Evolutionary conservation across 768 basidiomycete species (phyloP).

Genomic region (Tephrocybe sp.): DNA sequence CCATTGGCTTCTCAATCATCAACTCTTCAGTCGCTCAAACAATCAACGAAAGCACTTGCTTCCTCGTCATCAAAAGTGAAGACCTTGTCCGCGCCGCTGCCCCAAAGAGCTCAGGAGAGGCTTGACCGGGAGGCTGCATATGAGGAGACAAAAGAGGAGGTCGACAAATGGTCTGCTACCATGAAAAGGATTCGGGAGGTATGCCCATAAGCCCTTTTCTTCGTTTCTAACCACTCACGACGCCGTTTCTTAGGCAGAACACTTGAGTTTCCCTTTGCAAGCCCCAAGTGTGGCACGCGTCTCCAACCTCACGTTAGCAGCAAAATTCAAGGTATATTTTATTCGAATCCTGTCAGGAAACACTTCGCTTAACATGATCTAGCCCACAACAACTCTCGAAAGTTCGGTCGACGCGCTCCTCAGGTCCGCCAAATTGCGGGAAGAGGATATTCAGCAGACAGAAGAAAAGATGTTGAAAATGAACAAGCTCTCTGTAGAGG

Average conservation of each 20-base stretch:
- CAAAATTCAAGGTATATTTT: constrained; percentile 75
- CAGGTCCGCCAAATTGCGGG: constrained; percentile 77
- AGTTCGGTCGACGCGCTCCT: constrained; percentile 81
- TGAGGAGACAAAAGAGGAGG: constrained; percentile 88
- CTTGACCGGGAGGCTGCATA: constrained; percentile 94
- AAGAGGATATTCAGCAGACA: constrained; percentile 73
- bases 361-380: too few relatives aligned
- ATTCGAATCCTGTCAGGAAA: neutral
- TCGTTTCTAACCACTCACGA: constrained; percentile 1
- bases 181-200: constrained; percentile 93
- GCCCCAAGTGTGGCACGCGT: constrained; percentile 49
- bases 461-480: constrained; percentile 75
- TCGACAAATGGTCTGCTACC: constrained; percentile 90
- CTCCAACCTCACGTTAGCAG: constrained; percentile 74
- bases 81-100: constrained; percentile 80
- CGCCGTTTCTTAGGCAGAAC: constrained; percentile 60
- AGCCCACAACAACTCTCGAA: constrained; percentile 88
- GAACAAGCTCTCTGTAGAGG: constrained; percentile 82
- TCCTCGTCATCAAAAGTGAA: constrained; percentile 53
- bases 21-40: constrained; percentile 64
- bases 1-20: constrained; percentile 65
- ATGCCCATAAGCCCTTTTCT: neutral
- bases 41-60: constrained; percentile 64
- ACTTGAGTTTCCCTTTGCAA: constrained; percentile 86
- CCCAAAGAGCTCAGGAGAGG: constrained; percentile 83